Base-by-base conservation (phyloP, 352 stramenopile genomes). In the Phytopythium boreale region DNA sequence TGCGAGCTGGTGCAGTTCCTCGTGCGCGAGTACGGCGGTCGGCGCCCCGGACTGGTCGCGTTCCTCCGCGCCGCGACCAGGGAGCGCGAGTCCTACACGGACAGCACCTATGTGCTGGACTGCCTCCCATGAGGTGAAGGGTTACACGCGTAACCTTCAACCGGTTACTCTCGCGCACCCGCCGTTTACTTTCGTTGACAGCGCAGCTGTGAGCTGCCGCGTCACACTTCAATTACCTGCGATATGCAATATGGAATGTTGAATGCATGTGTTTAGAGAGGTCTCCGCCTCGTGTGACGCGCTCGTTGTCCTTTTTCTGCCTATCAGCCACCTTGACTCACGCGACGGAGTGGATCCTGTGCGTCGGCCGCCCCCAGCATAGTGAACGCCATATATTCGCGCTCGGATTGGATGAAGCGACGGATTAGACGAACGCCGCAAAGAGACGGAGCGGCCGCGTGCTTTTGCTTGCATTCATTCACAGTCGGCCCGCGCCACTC, bases 1-100 rank as follows among this genome's bases (percentile, higher is more conserved):
- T 55, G 47, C 47, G 47, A 55, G 24, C 12, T 55, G n/a, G 4
- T 55, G 20, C 22, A 55, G 47, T 31, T 55, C 11, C 47, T 55
- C 17, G 22, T 55, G 47, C 47, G 47, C 20, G 47, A 55, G 22
- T 55, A 55, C 47, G 47, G 22, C 47, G 47, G 1, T 1, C 1
- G 1, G 22, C 22, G 5, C 1, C 47, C n/a, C 1, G 47, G 47
- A 31, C 24, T 55, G 11, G 47, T n/a, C 47, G 47, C 17, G 22
- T 55, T 19, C 20, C 22, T 29, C 22, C 29, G 47, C 47, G 26
- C 10, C 47, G 47, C 47, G n/a, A n/a, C 47, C 22, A 14, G 5
- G 6, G 47, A 31, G 5, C 22, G 12, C 46, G 10, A 11, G 46
- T 20, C 4, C 37, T 44, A 8, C 3, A 44, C 29, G 4, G 29